Evolutionary conservation across 257 asterid species (phyloP), one percentile per base, ranked within the genome.

Genomic region (Anisodus acutangulus): DNA sequence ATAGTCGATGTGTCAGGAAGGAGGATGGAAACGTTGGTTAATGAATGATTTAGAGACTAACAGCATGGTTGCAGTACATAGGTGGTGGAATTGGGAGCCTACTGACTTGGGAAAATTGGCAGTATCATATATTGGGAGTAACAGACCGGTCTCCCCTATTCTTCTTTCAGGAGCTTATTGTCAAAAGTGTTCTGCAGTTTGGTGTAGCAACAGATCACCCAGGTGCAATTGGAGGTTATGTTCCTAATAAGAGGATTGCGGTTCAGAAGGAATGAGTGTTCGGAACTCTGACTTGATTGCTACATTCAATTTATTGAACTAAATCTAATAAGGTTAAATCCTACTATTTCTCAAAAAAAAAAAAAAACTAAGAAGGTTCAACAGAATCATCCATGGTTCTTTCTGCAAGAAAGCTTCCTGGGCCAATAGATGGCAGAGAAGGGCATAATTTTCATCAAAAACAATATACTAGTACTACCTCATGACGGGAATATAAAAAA

Each of bases 21-120:
- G 54, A 70, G 16, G 16, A 70, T n/a, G 55, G 79, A 16, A 43
- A 41, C 3, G 7, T 55, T 17, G 79, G 35, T 70, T 70, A 9
- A 10, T 43, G 55, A 55, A 43, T 70, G 55, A 17, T 70, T n/a
- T 70, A 8, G 35, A 8, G 53, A 43, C 49, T 70, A 70, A 70
- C 79, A 45, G 9, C 79, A 41, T 70, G 79, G 54, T 70, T 70
- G 79, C 37, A 41, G 79, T 43, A n/a, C 57, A 70, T 1, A 43
- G 79, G 79, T 70, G 79, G 57, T 70, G 16, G 8, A 70, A 41
- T 10, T 9, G 31, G 39, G 54, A 69, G 31, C 45, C 22, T 7
- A 69, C 54, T 69, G 13, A 69, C 78, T 15, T 69, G 78, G 22
- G 76, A n/a, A 69, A 69, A 45, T n/a, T 43, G 5, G 43, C 35